Conservation (phyloP, 306 rosid genomes). For the Vigna reflexopilosa region DNA sequence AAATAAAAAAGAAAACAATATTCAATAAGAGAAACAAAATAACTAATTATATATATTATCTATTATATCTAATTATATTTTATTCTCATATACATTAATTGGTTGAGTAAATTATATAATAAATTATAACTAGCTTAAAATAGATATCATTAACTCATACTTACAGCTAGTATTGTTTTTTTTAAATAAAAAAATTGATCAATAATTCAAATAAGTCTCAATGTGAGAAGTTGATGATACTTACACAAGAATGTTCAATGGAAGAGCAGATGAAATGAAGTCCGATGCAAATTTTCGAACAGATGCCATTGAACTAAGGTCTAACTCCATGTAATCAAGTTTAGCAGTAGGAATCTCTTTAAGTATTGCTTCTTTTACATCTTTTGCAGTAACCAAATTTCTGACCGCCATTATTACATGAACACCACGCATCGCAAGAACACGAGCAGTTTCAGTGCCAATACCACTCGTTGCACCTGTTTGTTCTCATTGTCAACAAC, state of each 20-base stretch:
- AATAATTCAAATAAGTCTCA: too few species aligned
- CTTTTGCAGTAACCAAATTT: neutral
- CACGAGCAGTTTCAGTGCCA: conserved; percentile 5
- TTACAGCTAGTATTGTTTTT: too few species aligned
- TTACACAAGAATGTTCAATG: conserved; percentile 74
- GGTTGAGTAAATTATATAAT: too few species aligned
- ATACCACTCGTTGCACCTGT: conserved; percentile 66
- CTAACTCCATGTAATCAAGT: neutral
- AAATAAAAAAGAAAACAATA: too few species aligned
- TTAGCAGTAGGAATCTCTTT: neutral
- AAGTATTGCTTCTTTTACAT: neutral
- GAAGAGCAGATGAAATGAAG: conserved; percentile 58
- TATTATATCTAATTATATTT: too few species aligned
- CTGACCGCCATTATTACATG: neutral
- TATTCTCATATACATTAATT: too few species aligned
- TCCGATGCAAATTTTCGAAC: conserved; percentile 55
- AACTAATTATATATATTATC: too few species aligned
- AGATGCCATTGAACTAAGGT: conserved; percentile 6
- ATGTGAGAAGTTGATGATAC: too few species aligned
- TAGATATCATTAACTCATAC: too few species aligned
- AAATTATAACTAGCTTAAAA: neutral
- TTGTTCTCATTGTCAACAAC: too few species aligned
- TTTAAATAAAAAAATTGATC: too few species aligned
- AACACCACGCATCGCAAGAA: conserved; percentile 1
- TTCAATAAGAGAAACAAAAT: too few species aligned